Evolutionary conservation across 1,284 basidiomycete genomes (phyloP).

Genomic region (Lentinus polychrous): DNA sequence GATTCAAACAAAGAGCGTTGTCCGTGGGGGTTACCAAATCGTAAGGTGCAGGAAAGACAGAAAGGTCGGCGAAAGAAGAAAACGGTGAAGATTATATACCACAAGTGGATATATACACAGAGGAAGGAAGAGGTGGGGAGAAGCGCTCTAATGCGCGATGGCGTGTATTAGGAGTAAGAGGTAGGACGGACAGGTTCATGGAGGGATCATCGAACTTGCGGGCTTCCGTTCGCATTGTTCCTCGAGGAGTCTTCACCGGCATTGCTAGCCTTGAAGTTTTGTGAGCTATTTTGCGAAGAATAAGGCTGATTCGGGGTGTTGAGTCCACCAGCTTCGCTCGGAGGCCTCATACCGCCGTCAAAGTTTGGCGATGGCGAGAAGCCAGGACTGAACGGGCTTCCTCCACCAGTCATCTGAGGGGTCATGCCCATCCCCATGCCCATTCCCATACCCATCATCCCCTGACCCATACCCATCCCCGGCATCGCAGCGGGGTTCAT

Average conservation of each 20-base stretch:
- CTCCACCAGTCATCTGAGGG: conserved; percentile 18
- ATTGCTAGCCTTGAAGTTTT: conserved; percentile 8
- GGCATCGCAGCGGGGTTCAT: conserved; percentile 24
- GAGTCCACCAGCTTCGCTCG: conserved; percentile 9
- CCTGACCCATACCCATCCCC: conserved; percentile 1
- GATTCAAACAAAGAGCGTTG: no score
- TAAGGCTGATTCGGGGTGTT: conserved; percentile 13
- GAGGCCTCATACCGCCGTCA: conserved; percentile 11
- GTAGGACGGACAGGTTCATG: no score
- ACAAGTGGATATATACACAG: background rate
- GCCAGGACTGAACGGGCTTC: conserved; percentile 13
- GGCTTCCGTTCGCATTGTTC: background rate
- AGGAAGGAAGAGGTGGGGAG: background rate
- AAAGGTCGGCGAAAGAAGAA: background rate
- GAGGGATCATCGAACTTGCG: background rate
- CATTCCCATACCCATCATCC: conserved; percentile 10
- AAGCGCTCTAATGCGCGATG: background rate
- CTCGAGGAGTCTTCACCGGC: background rate
- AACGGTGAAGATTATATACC: background rate
- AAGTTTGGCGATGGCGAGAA: conserved; percentile 9
- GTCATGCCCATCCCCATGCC: conserved; percentile 29
- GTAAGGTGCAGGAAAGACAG: no score
- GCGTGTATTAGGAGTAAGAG: no score
- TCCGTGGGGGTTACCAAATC: background rate
- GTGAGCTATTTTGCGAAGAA: conserved; percentile 20